A percentile compares a stretch with the other conserved stretches of the same genome.
phyloP scores from a whole-genome alignment of 345 rosid genomes.

The Kernera saxatilis region DNA sequence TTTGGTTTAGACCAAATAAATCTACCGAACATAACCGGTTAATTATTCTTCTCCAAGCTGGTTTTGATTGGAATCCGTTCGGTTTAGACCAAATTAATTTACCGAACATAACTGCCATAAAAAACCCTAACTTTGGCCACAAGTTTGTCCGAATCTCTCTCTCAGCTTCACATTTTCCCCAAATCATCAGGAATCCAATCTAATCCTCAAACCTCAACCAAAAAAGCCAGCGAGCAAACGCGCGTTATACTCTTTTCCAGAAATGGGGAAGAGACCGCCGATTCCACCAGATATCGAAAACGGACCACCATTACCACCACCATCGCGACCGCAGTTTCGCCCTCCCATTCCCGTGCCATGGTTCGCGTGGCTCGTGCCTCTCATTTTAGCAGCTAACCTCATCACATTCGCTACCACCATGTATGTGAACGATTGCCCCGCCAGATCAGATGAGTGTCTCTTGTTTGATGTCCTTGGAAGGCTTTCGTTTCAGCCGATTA shows the following conservation, averaged over 20 bases:
- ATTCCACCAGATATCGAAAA: conserved; percentile 27
- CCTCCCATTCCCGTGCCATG: conserved; percentile 48
- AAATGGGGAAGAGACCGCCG: conserved; percentile 36
- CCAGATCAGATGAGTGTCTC: conserved; percentile 38
- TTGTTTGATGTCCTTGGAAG: conserved; percentile 40
- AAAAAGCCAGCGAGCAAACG: neutral
- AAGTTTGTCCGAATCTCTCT: conserved; percentile 28
- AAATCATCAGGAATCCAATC: neutral
- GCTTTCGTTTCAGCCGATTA: conserved; percentile 49
- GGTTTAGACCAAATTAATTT: conserved; percentile 14
- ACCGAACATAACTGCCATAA: conserved; percentile 19
- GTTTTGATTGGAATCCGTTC: conserved; percentile 1
- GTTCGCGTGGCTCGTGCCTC: conserved; percentile 66
- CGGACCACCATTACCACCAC: conserved; percentile 25
- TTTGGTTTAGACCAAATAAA: too few species aligned
- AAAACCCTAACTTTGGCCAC: conserved; percentile 19
- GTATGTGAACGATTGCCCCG: conserved; percentile 70
- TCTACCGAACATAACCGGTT: too few species aligned
- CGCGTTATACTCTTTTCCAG: conserved; percentile 22
- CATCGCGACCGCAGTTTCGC: conserved; percentile 33
- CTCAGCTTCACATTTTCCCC: conserved; percentile 20
- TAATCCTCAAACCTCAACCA: conserved; percentile 12
- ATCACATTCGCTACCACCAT: conserved; percentile 46
- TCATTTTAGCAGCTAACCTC: conserved; percentile 42
- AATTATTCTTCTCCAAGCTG: neutral